These are phyloP conservation scores for Hypericum perforatum DNA, from an alignment of 345 rosid species.

Conservation along the genomic window DNA sequence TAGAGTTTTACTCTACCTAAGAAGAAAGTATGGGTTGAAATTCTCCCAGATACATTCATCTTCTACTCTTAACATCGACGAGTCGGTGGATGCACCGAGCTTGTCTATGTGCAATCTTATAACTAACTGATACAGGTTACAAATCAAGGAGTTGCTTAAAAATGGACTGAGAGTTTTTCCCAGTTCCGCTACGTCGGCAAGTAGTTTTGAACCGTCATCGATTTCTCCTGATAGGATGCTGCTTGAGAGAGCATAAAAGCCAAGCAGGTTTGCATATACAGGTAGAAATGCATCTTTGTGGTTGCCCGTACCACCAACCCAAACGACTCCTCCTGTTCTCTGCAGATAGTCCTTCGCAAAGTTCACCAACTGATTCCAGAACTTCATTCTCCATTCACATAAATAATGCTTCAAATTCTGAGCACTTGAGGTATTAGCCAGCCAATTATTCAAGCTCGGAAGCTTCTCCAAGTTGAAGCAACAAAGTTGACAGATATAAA, in stretches of 20 bases:
- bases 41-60: slow-evolving; percentile 40
- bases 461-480: slow-evolving; percentile 64
- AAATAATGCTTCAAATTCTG: slow-evolving; percentile 27
- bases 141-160: slow-evolving; percentile 58
- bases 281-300: slow-evolving; percentile 90
- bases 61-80: slow-evolving; percentile 5
- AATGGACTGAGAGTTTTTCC: slow-evolving; percentile 47
- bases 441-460: slow-evolving; percentile 22
- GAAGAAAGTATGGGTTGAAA: slow-evolving; percentile 82
- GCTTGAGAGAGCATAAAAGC: slow-evolving; percentile 57
- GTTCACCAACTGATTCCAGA: slow-evolving; percentile 38
- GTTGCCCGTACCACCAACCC: slow-evolving; percentile 81
- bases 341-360: slow-evolving; percentile 39
- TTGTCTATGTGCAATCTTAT: slow-evolving; percentile 40
- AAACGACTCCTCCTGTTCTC: slow-evolving; percentile 33
- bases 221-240: slow-evolving; percentile 34
- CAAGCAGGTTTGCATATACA: slow-evolving; percentile 70
- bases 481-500: slow-evolving; percentile 64
- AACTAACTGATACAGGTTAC: slow-evolving; percentile 42
- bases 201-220: slow-evolving; percentile 21
- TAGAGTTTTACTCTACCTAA: slow-evolving; percentile 14
- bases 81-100: slow-evolving; percentile 14
- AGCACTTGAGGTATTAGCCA: slow-evolving; percentile 11
- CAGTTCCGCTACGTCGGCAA: slow-evolving; percentile 41
- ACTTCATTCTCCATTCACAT: slow-evolving; percentile 48